These are phyloP conservation scores for Phytophthora parvispora DNA, from an alignment of 352 stramenopile genomes.

Conservation along the genomic window DNA sequence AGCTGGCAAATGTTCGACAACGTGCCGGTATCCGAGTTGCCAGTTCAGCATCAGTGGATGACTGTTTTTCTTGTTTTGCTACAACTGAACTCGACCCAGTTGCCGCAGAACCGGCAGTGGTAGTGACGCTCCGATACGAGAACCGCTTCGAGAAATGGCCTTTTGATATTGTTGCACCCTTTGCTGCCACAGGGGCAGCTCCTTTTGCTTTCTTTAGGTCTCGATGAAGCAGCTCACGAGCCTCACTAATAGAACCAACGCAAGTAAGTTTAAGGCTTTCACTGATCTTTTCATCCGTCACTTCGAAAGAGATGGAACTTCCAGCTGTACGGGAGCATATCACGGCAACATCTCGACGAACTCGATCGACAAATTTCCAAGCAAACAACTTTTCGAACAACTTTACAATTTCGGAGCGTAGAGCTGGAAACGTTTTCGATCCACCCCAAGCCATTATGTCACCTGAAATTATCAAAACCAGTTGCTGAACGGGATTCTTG, in stretches of 20 bases:
- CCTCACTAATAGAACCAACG: conserved; percentile 69
- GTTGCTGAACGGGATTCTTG: conserved; percentile 54
- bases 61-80: background rate
- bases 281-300: conserved; percentile 74
- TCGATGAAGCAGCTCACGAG: conserved; percentile 30
- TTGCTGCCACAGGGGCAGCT: background rate
- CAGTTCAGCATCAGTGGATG: background rate
- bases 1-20: conserved; percentile 57
- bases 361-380: conserved; percentile 61
- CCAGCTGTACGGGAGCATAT: conserved; percentile 46
- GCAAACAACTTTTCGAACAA: conserved; percentile 76
- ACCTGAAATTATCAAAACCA: conserved; percentile 60
- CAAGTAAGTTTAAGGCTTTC: conserved; percentile 57
- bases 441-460: conserved; percentile 58
- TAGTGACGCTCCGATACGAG: conserved; percentile 57
- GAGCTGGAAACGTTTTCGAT: conserved; percentile 37
- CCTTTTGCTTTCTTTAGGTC: conserved; percentile 29
- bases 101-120: conserved; percentile 3
- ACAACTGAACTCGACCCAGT: background rate
- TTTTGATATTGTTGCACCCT: conserved; percentile 35
- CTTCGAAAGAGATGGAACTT: conserved; percentile 53
- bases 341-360: conserved; percentile 47
- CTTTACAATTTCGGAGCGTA: conserved; percentile 56
- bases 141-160: conserved; percentile 83
- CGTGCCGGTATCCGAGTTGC: background rate